Conservation (phyloP, 306 rosid species). For the Dalbergia cultrata region DNA sequence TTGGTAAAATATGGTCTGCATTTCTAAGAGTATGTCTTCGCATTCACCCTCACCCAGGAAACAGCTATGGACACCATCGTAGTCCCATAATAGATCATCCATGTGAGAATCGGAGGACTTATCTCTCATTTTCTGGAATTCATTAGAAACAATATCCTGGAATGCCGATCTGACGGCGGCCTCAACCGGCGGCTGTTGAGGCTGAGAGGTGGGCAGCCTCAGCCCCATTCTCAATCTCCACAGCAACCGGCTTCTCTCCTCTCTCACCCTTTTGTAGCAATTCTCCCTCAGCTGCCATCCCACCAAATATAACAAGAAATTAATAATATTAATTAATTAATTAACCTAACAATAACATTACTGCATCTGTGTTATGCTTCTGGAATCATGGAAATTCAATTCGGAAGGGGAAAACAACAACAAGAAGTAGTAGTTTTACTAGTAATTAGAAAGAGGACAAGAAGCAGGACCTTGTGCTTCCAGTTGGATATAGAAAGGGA, state of each 20-base stretch:
- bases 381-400: background rate
- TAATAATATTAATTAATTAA: background rate
- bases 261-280: slow-evolving; percentile 78
- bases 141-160: slow-evolving; percentile 72
- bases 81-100: slow-evolving; percentile 76
- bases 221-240: slow-evolving; percentile 67
- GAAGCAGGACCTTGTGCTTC: slow-evolving; percentile 65
- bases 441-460: background rate
- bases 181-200: slow-evolving; percentile 48
- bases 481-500: slow-evolving; percentile 64
- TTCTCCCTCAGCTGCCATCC: slow-evolving; percentile 69
- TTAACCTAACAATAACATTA: background rate
- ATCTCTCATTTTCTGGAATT: slow-evolving; percentile 69
- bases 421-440: no score
- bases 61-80: slow-evolving; percentile 59
- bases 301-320: no score
- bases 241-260: slow-evolving; percentile 76
- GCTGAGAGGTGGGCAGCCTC: background rate
- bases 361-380: background rate
- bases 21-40: slow-evolving; percentile 76
- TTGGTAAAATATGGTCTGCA: slow-evolving; percentile 86
- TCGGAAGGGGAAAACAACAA: background rate
- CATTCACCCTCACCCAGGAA: slow-evolving; percentile 61
- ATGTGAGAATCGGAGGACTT: slow-evolving; percentile 36
- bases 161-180: slow-evolving; percentile 60